Evolutionary conservation across 306 rosid genomes (phyloP).

Genomic region (Adenanthera pavonina): DNA sequence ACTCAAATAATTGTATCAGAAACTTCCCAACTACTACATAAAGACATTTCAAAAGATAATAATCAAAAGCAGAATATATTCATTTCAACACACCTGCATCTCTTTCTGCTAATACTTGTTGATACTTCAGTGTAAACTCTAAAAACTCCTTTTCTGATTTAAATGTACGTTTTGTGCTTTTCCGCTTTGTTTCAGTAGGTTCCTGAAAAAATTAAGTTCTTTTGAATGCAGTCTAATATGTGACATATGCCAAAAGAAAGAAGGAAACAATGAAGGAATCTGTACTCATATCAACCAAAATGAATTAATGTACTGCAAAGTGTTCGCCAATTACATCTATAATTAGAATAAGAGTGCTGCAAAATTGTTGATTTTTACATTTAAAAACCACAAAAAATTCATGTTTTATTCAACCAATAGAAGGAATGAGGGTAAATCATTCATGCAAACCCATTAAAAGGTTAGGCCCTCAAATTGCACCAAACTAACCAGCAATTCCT

Average conservation of each 20-base stretch:
- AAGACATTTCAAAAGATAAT: slow-evolving; percentile 18
- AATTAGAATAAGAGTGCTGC: slow-evolving; percentile 3
- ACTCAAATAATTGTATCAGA: slow-evolving; percentile 25
- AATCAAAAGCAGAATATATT: slow-evolving; percentile 25
- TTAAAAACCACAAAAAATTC: background rate
- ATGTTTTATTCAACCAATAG: background rate
- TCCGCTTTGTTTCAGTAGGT: slow-evolving; percentile 73
- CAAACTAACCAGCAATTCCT: background rate
- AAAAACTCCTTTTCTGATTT: slow-evolving; percentile 92
- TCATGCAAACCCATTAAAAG: background rate
- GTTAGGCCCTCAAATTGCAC: background rate
- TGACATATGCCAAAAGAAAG: slow-evolving; percentile 23
- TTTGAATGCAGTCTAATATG: slow-evolving; percentile 22
- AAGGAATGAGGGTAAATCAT: slow-evolving; percentile 26
- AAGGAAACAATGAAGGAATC: slow-evolving; percentile 10
- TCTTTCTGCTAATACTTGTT: slow-evolving; percentile 88
- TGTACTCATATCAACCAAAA: slow-evolving; percentile 15
- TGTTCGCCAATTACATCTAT: background rate
- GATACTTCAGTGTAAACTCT: slow-evolving; percentile 87
- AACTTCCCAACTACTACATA: slow-evolving; percentile 37
- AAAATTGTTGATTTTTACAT: background rate
- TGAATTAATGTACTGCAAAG: slow-evolving; percentile 6
- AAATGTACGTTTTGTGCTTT: slow-evolving; percentile 73
- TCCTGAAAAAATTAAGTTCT: slow-evolving; percentile 57
- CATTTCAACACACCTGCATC: slow-evolving; percentile 71